phyloP scores from a whole-genome alignment of 2,329 filamentous ascomycete species.

The Phoma sp. region DNA sequence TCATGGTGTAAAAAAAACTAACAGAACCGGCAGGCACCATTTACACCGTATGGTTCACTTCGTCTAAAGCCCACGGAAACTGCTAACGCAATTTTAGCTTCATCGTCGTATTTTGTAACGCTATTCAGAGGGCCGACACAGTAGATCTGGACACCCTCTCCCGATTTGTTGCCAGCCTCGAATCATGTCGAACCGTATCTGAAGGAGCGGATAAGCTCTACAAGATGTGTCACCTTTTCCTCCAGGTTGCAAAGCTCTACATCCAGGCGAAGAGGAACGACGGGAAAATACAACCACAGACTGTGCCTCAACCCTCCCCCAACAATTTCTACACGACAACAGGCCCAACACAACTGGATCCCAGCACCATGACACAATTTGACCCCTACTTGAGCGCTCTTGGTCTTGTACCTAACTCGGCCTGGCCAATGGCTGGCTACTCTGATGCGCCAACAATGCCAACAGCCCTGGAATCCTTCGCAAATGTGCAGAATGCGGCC shows the following conservation, averaged over 20 bases:
- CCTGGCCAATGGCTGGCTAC: conserved; percentile 32
- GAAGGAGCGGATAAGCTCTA: conserved; percentile 68
- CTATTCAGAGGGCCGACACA: conserved; percentile 60
- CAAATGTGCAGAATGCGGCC: neutral
- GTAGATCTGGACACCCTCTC: conserved; percentile 63
- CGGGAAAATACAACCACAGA: conserved; percentile 16
- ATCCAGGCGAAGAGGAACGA: conserved; percentile 65
- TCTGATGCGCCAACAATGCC: conserved; percentile 3
- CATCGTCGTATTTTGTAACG: conserved; percentile 58
- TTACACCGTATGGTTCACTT: conserved; percentile 49
- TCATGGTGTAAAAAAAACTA: too few species aligned
- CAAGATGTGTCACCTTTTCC: conserved; percentile 68
- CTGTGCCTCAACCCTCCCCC: conserved; percentile 4
- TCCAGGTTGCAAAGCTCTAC: conserved; percentile 68
- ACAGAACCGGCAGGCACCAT: conserved; percentile 48
- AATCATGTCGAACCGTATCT: conserved; percentile 60
- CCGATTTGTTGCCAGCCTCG: conserved; percentile 65
- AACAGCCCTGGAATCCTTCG: conserved; percentile 17
- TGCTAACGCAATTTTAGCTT: conserved; percentile 35
- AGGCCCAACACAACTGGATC: conserved; percentile 26
- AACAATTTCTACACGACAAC: conserved; percentile 23
- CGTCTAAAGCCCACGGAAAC: neutral
- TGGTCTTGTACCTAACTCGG: conserved; percentile 62
- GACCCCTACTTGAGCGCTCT: conserved; percentile 71
- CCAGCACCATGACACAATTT: conserved; percentile 54